phyloP scores from a whole-genome alignment of 2,329 filamentous ascomycete genomes.

The Fusarium pseudonygamai region DNA sequence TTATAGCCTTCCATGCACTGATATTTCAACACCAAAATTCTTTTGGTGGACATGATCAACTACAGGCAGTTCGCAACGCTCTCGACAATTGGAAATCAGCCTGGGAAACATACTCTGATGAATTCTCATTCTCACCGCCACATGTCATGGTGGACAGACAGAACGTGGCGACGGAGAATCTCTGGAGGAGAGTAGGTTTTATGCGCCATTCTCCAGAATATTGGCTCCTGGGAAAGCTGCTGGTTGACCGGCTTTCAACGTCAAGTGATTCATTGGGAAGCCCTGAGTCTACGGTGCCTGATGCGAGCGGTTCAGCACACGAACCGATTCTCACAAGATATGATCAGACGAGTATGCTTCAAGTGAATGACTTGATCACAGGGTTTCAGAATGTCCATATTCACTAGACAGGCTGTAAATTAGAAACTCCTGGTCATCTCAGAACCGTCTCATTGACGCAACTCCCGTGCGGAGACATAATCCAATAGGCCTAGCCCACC shows the following conservation, averaged over 20 bases:
- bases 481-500: not conserved
- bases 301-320: not conserved
- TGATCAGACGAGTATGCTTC: conserved; percentile 10
- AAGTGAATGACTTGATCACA: conserved; percentile 2
- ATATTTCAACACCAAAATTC: not conserved
- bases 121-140: not conserved
- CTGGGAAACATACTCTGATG: not conserved
- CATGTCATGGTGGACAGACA: not conserved
- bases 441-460: not conserved
- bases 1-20: not conserved
- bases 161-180: not conserved
- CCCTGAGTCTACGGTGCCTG: not conserved
- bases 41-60: not conserved
- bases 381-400: conserved; percentile 9
- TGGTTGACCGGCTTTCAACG: not conserved
- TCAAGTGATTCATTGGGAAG: not conserved
- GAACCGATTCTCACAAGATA: not conserved
- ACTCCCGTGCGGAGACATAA: not conserved
- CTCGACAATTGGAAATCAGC: not conserved
- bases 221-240: not conserved
- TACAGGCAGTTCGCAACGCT: not conserved
- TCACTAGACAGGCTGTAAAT: not conserved
- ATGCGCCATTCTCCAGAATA: conserved; percentile 1
- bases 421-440: fast-evolving
- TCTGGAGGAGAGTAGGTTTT: not conserved